These are phyloP conservation scores for Hyphodiscus sp. DNA, from an alignment of 2,329 filamentous ascomycete species.

Conservation along the genomic window DNA sequence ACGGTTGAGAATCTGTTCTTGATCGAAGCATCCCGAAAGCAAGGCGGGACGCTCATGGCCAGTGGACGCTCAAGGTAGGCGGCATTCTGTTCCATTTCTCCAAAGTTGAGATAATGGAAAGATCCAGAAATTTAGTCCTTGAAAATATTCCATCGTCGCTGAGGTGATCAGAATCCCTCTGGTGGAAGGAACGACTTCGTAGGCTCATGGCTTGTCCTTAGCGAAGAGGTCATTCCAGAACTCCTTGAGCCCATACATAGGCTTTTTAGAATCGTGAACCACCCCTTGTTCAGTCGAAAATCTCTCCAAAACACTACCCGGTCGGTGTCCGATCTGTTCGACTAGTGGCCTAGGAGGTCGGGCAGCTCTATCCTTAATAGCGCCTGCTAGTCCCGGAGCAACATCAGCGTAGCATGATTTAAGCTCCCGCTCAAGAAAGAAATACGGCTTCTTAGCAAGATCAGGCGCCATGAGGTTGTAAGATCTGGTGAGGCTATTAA, in stretches of 20 bases:
- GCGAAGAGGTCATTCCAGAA: slow-evolving; percentile 77
- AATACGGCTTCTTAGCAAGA: slow-evolving; percentile 89
- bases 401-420: slow-evolving; percentile 78
- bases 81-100: too few relatives aligned
- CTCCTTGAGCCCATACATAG: slow-evolving; percentile 79
- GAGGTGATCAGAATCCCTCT: neutral
- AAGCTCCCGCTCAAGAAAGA: slow-evolving; percentile 75
- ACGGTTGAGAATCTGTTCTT: too few relatives aligned
- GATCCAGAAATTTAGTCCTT: too few relatives aligned
- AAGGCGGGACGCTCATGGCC: too few relatives aligned
- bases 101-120: too few relatives aligned
- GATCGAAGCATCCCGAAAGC: too few relatives aligned
- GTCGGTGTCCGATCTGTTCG: slow-evolving; percentile 36
- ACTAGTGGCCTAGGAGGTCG: slow-evolving; percentile 36
- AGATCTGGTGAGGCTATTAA: slow-evolving; percentile 74
- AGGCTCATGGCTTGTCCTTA: slow-evolving; percentile 14
- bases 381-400: slow-evolving; percentile 65
- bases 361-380: slow-evolving; percentile 64
- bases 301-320: slow-evolving; percentile 53
- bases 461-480: slow-evolving; percentile 96
- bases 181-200: neutral
- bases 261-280: slow-evolving; percentile 67
- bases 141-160: too few relatives aligned
- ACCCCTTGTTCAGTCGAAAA: slow-evolving; percentile 49
- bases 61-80: too few relatives aligned